Percentiles rank a stretch among this genome's conserved stretches.
Evolutionary conservation across 345 rosid genomes (phyloP).

Genomic region (Eutrema japonicum): DNA sequence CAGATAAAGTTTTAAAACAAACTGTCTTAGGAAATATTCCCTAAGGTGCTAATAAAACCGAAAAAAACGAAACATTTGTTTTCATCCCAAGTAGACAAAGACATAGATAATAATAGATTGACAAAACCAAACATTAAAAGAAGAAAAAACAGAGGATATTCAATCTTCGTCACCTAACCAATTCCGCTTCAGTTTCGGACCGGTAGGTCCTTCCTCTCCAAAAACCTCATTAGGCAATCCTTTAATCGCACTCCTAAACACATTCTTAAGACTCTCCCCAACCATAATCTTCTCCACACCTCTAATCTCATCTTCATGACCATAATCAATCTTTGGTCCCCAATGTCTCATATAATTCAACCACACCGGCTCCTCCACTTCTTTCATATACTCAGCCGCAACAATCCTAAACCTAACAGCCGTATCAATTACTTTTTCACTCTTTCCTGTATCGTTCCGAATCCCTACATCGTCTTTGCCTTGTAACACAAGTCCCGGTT

Average conservation of each 20-base stretch:
- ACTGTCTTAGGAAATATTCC: too few relatives aligned
- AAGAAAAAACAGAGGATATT: not conserved
- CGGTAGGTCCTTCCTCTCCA: conserved; percentile 86
- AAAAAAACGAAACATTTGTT: not conserved
- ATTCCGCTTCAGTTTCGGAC: conserved; percentile 65
- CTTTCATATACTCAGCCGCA: conserved; percentile 56
- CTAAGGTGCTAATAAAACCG: not conserved
- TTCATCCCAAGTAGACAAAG: not conserved
- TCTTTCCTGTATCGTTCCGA: conserved; percentile 72
- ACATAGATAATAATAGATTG: not conserved
- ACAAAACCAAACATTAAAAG: not conserved
- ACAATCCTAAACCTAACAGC: conserved; percentile 48
- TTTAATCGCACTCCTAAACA: conserved; percentile 50
- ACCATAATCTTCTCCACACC: conserved; percentile 57
- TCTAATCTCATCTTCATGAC: conserved; percentile 52
- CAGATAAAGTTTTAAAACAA: too few relatives aligned
- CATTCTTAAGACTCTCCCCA: conserved; percentile 50
- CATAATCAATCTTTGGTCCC: conserved; percentile 78
- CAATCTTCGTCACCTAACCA: conserved; percentile 71
- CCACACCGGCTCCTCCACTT: conserved; percentile 59
- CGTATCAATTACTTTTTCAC: conserved; percentile 56
- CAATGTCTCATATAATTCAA: conserved; percentile 68
- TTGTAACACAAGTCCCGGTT: conserved; percentile 76
- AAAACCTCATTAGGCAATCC: conserved; percentile 62
- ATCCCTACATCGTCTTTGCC: conserved; percentile 63